Percentiles rank a stretch among this genome's conserved stretches.
phyloP scores from a whole-genome alignment of 2,329 filamentous ascomycete species.

The Geosmithia putterillii region DNA sequence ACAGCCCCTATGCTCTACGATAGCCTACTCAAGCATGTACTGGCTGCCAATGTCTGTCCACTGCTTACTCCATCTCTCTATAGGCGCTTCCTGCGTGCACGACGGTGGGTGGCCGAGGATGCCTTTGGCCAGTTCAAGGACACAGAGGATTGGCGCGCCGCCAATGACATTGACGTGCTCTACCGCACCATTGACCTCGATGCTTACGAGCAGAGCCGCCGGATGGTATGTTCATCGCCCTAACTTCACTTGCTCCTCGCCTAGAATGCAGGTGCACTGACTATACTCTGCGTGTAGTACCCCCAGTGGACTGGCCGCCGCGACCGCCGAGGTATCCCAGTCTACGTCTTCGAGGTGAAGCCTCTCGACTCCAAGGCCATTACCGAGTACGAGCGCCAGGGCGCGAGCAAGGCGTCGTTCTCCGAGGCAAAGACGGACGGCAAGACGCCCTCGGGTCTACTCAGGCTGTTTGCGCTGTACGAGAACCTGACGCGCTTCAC shows the following conservation, averaged over 20 bases:
- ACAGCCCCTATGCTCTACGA: neutral
- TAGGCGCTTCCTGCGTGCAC: slow-evolving; percentile 76
- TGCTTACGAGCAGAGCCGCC: slow-evolving; percentile 68
- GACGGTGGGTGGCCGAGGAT: slow-evolving; percentile 66
- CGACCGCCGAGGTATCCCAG: slow-evolving; percentile 80
- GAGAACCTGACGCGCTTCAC: slow-evolving; percentile 84
- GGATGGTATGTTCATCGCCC: slow-evolving; percentile 45
- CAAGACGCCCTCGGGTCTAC: slow-evolving; percentile 60
- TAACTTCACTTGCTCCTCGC: neutral
- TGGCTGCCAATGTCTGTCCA: no score
- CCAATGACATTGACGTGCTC: slow-evolving; percentile 64
- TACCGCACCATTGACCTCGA: slow-evolving; percentile 81
- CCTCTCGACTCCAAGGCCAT: slow-evolving; percentile 76
- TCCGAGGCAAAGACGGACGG: slow-evolving; percentile 52
- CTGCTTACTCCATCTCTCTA: neutral
- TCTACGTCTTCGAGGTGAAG: slow-evolving; percentile 83
- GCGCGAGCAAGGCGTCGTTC: slow-evolving; percentile 29
- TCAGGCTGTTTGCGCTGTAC: slow-evolving; percentile 85
- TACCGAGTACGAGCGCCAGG: slow-evolving; percentile 58
- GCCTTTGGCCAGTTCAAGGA: slow-evolving; percentile 77
- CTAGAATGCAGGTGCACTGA: neutral
- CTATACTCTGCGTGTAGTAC: slow-evolving; percentile 42
- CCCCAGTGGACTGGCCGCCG: slow-evolving; percentile 90
- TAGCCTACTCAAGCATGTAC: no score
- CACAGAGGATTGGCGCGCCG: slow-evolving; percentile 76